A percentile compares a stretch with the other conserved stretches of the same genome.
phyloP scores from a whole-genome alignment of 768 basidiomycete species.

The Lactifluus piperatus region DNA sequence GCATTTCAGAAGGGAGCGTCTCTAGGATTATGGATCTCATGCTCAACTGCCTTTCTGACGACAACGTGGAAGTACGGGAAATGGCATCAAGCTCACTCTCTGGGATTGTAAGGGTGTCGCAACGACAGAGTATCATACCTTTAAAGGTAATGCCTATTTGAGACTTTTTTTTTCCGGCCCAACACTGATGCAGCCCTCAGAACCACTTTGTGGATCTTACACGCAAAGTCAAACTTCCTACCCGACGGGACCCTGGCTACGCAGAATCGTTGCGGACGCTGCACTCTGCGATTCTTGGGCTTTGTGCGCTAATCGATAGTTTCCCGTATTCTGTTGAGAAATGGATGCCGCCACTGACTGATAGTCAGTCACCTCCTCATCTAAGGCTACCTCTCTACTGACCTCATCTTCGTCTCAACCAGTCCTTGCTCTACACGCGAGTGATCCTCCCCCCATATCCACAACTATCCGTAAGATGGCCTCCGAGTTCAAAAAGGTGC shows the following conservation, averaged over 20 bases:
- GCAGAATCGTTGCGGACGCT: slow-evolving; percentile 62
- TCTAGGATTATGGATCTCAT: slow-evolving; percentile 74
- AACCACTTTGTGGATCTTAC: slow-evolving; percentile 71
- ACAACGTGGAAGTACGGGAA: slow-evolving; percentile 88
- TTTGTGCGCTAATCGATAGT: slow-evolving; percentile 44
- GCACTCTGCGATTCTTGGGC: slow-evolving; percentile 57
- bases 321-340: slow-evolving; percentile 48
- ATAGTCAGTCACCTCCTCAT: slow-evolving; percentile 37
- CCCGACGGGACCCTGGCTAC: slow-evolving; percentile 61
- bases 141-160: slow-evolving; percentile 49
- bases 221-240: slow-evolving; percentile 53
- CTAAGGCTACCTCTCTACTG: background rate
- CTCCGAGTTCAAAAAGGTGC: slow-evolving; percentile 77
- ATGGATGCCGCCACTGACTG: slow-evolving; percentile 58
- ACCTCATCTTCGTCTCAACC: slow-evolving; percentile 1
- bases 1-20: slow-evolving; percentile 59
- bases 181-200: slow-evolving; percentile 30
- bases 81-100: slow-evolving; percentile 84
- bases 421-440: slow-evolving; percentile 72
- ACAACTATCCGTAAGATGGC: slow-evolving; percentile 82
- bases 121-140: slow-evolving; percentile 75
- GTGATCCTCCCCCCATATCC: slow-evolving; percentile 84
- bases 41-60: slow-evolving; percentile 76
- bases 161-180: slow-evolving; percentile 1
- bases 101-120: slow-evolving; percentile 84